These are phyloP conservation scores for Carnegiea gigantea DNA, from an alignment of 179 eudicot species.

Conservation along the genomic window DNA sequence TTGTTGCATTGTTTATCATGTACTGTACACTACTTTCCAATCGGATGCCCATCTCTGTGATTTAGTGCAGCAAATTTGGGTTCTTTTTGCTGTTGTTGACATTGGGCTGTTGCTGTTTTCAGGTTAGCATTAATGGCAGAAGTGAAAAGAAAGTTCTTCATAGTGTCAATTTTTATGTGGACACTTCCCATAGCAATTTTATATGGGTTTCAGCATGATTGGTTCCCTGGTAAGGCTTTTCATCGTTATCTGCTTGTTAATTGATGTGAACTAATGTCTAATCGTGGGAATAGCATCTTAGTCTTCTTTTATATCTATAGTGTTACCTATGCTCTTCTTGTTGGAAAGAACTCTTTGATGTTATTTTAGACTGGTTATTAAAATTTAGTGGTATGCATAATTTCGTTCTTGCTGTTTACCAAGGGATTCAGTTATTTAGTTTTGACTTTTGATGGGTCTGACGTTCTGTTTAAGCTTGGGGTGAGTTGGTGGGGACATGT, in stretches of 20 bases:
- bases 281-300: neutral
- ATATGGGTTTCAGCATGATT: slow-evolving; percentile 67
- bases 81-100: neutral
- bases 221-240: slow-evolving; percentile 70
- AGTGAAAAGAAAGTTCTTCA: slow-evolving; percentile 58
- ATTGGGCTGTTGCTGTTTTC: slow-evolving; percentile 13
- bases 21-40: neutral
- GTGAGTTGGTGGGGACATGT: neutral
- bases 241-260: neutral
- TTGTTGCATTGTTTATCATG: too few species aligned
- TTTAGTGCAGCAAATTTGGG: neutral
- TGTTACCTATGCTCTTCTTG: too few species aligned
- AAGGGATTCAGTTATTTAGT: neutral
- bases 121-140: slow-evolving; percentile 37
- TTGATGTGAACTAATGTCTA: neutral
- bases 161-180: slow-evolving; percentile 70
- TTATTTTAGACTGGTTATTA: neutral
- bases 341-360: neutral
- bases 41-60: neutral
- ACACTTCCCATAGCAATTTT: slow-evolving; percentile 64
- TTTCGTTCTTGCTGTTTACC: neutral
- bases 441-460: neutral
- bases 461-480: neutral
- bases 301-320: neutral
- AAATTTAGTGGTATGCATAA: neutral